Percentiles rank a stretch among this genome's conserved stretches.
phyloP scores from a whole-genome alignment of 75 land plant species.

The Gnetum montanum region DNA sequence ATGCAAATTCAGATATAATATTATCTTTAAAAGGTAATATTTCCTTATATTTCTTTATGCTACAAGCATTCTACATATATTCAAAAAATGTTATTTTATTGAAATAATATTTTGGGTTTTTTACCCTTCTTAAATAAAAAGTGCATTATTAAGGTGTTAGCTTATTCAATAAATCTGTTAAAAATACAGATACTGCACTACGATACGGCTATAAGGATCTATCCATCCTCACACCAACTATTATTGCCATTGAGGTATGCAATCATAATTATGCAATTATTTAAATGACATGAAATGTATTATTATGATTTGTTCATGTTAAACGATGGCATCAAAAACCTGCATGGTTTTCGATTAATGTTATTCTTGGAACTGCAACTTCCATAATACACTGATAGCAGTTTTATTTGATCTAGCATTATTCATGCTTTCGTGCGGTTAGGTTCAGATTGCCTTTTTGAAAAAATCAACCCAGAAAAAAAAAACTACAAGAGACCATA shows the following conservation, averaged over 20 bases:
- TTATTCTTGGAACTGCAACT: too few species aligned
- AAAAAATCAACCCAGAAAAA: too few species aligned
- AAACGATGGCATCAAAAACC: too few species aligned
- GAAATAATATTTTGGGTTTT: background rate
- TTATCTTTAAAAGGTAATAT: background rate
- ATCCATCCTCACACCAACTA: background rate
- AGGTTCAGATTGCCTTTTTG: too few species aligned
- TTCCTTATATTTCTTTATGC: background rate
- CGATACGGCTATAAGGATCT: background rate
- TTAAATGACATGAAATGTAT: too few species aligned
- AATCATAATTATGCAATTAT: too few species aligned
- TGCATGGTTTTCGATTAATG: too few species aligned
- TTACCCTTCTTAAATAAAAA: background rate
- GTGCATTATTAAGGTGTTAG: background rate
- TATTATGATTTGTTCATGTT: too few species aligned
- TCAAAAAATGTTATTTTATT: background rate
- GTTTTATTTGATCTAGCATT: too few species aligned
- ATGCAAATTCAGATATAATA: conserved; percentile 19
- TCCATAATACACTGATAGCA: too few species aligned
- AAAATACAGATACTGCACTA: background rate
- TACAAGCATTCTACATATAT: background rate
- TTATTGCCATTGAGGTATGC: conserved; percentile 9
- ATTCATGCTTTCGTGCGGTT: too few species aligned
- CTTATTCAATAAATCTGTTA: background rate
- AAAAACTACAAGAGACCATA: too few species aligned